Percentiles rank a stretch among this genome's conserved stretches.
Conservation (phyloP, 2,329 filamentous ascomycete species). For the Botryotinia convoluta region DNA sequence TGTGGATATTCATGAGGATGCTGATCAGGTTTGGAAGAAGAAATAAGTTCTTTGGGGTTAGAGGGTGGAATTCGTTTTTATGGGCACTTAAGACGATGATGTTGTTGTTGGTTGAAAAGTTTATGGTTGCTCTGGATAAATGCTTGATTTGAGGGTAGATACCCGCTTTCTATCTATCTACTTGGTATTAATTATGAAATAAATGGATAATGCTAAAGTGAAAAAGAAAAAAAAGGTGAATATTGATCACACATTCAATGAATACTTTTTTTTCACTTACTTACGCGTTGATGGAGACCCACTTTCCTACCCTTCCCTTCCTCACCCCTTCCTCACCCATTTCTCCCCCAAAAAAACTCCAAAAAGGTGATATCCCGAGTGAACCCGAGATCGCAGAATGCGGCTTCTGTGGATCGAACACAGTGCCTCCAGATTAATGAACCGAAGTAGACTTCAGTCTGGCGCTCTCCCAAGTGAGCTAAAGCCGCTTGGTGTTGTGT, state of each 20-base stretch:
- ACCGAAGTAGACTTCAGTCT: neutral
- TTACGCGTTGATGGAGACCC: no score
- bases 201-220: no score
- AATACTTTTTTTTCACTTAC: no score
- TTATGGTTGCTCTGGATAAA: neutral
- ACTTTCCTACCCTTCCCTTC: no score
- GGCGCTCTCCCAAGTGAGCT: slow-evolving; percentile 13
- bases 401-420: slow-evolving; percentile 13
- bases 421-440: slow-evolving; percentile 11
- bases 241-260: neutral
- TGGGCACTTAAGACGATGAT: neutral
- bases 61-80: neutral
- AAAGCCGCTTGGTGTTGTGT: neutral
- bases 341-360: no score
- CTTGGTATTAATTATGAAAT: neutral
- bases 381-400: slow-evolving; percentile 4
- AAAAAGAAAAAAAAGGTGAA: neutral
- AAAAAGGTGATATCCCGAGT: neutral
- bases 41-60: neutral
- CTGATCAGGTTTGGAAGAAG: slow-evolving; percentile 19
- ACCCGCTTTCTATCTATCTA: no score
- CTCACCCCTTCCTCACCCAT: no score
- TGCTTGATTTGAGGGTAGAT: neutral
- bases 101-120: neutral
- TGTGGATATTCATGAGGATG: slow-evolving; percentile 47